These are phyloP conservation scores for Calonectria crousiana DNA, from an alignment of 2,329 filamentous ascomycete genomes.

Conservation along the genomic window DNA sequence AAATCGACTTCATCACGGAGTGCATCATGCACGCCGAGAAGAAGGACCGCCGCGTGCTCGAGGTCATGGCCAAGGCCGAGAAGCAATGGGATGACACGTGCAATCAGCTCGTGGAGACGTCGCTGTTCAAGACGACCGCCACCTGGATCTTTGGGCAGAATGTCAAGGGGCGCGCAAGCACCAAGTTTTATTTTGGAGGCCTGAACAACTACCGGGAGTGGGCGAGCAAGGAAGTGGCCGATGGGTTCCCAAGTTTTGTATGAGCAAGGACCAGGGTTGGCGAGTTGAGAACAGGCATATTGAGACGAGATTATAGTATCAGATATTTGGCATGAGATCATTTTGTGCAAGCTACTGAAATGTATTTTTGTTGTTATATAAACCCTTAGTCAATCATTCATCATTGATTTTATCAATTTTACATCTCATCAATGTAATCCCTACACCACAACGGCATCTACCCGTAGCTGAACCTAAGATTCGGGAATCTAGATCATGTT, in stretches of 20 bases:
- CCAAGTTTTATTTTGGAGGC: constrained; percentile 26
- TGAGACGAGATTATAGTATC: too few relatives aligned
- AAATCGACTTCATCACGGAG: constrained; percentile 21
- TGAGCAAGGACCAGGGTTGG: too few relatives aligned
- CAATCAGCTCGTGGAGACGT: constrained; percentile 1
- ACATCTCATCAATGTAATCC: too few relatives aligned
- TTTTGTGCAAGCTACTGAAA: too few relatives aligned
- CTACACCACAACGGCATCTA: too few relatives aligned
- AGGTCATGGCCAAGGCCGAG: not conserved
- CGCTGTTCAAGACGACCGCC: constrained; percentile 20
- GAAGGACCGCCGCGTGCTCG: not conserved
- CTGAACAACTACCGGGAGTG: constrained; percentile 7
- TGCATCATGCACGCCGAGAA: constrained; percentile 9
- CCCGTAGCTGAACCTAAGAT: too few relatives aligned
- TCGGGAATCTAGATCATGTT: too few relatives aligned
- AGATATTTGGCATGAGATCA: too few relatives aligned
- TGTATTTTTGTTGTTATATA: too few relatives aligned
- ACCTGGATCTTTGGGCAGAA: constrained; percentile 25
- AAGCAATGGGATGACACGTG: not conserved
- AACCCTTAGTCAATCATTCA: too few relatives aligned
- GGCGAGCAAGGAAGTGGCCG: constrained; percentile 4
- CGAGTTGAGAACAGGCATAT: too few relatives aligned
- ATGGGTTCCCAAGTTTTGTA: not conserved
- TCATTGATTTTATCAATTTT: too few relatives aligned
- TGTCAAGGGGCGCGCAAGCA: constrained; percentile 18